Percentiles rank a stretch among this genome's conserved stretches.
Conservation (phyloP, 495 filamentous ascomycete species). For the Aspergillus funiculosus region DNA sequence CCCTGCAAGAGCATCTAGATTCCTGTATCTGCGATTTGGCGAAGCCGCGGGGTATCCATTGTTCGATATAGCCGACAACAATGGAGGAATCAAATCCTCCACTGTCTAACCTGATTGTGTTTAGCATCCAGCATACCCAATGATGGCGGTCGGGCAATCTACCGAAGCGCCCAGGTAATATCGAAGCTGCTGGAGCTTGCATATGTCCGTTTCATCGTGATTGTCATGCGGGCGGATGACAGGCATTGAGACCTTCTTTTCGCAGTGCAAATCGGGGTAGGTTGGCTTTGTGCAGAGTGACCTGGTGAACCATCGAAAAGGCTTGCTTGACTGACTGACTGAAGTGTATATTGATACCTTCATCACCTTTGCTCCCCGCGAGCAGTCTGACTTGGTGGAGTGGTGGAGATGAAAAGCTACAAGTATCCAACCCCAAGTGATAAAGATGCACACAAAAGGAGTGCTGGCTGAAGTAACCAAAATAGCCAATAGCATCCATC, state of each 20-base stretch:
- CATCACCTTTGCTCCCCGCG: no score
- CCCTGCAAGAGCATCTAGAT: not conserved
- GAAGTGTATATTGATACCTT: no score
- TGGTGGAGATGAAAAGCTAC: no score
- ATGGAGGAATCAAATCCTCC: no score
- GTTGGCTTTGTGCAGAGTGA: no score
- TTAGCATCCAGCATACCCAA: no score
- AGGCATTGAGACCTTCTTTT: slow-evolving; percentile 5
- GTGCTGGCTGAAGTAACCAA: not conserved
- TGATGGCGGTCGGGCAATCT: not conserved
- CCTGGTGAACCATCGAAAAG: no score
- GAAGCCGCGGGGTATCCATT: not conserved
- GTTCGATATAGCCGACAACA: not conserved
- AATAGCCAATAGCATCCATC: not conserved
- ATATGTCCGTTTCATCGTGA: slow-evolving; percentile 6
- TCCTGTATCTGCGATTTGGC: not conserved
- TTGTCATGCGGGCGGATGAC: slow-evolving; percentile 1
- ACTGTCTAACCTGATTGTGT: no score
- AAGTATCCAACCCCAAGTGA: no score
- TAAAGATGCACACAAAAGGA: no score
- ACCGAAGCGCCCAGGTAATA: slow-evolving; percentile 14
- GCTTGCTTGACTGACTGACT: no score
- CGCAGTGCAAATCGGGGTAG: slow-evolving; percentile 24
- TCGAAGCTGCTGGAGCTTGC: slow-evolving; percentile 2
- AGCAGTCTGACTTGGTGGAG: no score